phyloP scores from a whole-genome alignment of 148 eudicot genomes.

The Dysphania ambrosioides region DNA sequence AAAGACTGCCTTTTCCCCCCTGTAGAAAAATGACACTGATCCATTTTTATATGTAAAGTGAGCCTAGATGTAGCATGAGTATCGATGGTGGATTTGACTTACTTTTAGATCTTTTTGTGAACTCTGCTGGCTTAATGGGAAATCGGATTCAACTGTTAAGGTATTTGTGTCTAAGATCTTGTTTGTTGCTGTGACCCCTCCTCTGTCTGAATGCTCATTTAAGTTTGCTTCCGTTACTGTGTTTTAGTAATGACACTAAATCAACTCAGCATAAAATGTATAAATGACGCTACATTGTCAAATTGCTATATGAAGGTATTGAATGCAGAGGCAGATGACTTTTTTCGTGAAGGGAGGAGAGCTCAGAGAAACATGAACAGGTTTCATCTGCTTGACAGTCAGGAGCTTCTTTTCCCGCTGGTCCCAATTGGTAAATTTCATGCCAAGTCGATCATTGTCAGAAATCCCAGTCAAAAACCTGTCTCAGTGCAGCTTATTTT shows the following conservation, averaged over 20 bases:
- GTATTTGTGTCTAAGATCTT: neutral
- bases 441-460: slow-evolving; percentile 51
- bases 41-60: neutral
- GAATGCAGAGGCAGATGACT: slow-evolving; percentile 55
- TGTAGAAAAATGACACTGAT: neutral
- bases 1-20: neutral
- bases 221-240: neutral
- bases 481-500: slow-evolving; percentile 71
- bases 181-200: neutral
- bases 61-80: neutral
- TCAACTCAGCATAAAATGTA: neutral
- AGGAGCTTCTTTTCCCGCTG: slow-evolving; percentile 52
- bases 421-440: slow-evolving; percentile 54
- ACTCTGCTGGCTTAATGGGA: neutral
- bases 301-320: slow-evolving; percentile 38
- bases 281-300: slow-evolving; percentile 11
- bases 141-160: neutral
- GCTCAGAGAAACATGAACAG: slow-evolving; percentile 47
- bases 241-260: slow-evolving; percentile 15
- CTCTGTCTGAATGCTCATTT: neutral
- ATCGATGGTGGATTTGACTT: no score
- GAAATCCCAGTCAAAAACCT: slow-evolving; percentile 67
- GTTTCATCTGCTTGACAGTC: slow-evolving; percentile 48
- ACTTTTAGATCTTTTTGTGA: neutral
- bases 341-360: slow-evolving; percentile 57